Evolutionary conservation across 352 stramenopile species (phyloP), one percentile per base, ranked within the genome.

Genomic region (Pythium grandisporangium): DNA sequence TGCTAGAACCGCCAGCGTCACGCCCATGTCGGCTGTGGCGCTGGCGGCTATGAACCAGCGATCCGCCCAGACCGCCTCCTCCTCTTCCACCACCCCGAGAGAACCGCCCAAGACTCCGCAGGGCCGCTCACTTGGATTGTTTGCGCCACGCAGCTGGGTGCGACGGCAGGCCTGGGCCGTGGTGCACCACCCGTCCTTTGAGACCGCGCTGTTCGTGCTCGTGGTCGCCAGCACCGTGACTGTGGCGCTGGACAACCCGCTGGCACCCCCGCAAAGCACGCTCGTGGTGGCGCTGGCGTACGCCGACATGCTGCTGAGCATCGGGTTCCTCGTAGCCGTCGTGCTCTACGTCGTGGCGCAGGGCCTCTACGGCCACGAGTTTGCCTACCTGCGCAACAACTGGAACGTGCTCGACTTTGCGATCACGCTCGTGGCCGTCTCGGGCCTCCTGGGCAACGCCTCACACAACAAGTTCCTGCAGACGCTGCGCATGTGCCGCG

Each of bases 401-500:
- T 96, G 85, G 84, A 93, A 94, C 44, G 37, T 89, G 2, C 68
- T 96, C 52, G 83, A 96, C 42, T 84, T 85, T 41, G 48, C 82
- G 10, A 89, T 95, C 47, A 70, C 89, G 1, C 50, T 68, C 4
- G 41, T 87, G 19, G 30, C 70, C 6, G 42, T 63, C 6, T 52
- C 61, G 0, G 45, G 62, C 0, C 42, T 76, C 13, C 41, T 56
- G 17, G 53, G 44, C 4, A 46, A 47, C 20, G 37, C 25, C 8
- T 55, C 39, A 1, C 35, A 54, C 11, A 46, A 57, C 23, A 76
- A 69, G 24, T 51, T 66, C 20, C 47, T 90, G 20, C 57, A 62
- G 24, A 71, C 64, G 1, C 45, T 94, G 21, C 67, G 79, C 7
- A 66, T 66, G 2, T 64, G 95, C 45, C 59, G 75, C 12, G 71